Base-by-base conservation (phyloP, 2,329 filamentous ascomycete genomes). In the Purpureocillium takamizusanense region DNA sequence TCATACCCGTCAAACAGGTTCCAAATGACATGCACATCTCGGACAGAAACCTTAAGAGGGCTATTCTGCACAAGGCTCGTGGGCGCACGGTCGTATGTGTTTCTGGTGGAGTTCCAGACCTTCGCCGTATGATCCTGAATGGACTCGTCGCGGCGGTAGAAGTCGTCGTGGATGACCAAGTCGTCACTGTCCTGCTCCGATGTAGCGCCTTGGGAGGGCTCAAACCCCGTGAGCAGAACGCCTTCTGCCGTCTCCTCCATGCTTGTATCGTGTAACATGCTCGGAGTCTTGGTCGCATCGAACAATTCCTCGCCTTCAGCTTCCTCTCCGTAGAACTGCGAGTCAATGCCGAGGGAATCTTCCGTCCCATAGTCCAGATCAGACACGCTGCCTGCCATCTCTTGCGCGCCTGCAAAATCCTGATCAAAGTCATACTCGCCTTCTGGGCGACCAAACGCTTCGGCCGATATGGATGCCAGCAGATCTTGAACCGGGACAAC, bases 1-100 rank as follows among this genome's bases (percentile, higher is more conserved):
- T 98, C 94, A 56, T 95, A 98, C 2, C 92, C 92, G 65, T 98
- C 92, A 59, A 92, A 95, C 1, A 98, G 67, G 53, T 98, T 94
- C 92, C 92, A 98, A 42, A 97, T 95, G 37, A 95, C 67, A 55
- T 97, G 87, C 6, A 95, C 81, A 53, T 95, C 87, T 18, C 86
- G 81, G 13, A 97, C 74, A 5, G 79, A 78, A 3, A 95, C 70
- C 46, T 79, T 81, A 12, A 98, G 63, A 6, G 90, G 86, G 44
- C 82, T 86, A 38, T 70, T 70, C 30, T 71, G 69, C 8, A 81
- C 66, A 44, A 81, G 78, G 9, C 65, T 58, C 36, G 76, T 69
- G 32, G 83, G 80, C 1, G 76, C 72, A 31, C 72, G 67, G 38
- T 83, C 81, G 50, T 92, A 92, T 1, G 74, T 78, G 50, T 90